These are phyloP conservation scores for Ceratobasidium theobromae DNA, from an alignment of 1,284 basidiomycete species.

Conservation along the genomic window DNA sequence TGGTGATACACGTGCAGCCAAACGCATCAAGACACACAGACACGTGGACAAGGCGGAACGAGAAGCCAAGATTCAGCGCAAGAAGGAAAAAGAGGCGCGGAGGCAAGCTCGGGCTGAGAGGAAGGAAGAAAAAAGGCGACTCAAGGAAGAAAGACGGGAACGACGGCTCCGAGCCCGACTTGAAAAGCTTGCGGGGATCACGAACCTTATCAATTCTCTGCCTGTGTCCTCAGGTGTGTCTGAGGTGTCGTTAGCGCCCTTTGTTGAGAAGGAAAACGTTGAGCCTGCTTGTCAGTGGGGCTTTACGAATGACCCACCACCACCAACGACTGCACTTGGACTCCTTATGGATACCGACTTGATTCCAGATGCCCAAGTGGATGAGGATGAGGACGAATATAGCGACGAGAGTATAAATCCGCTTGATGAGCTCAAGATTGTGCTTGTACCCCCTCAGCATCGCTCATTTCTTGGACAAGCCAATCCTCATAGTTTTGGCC, in stretches of 20 bases:
- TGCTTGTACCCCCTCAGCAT: constrained; percentile 22
- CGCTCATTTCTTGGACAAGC: constrained; percentile 16
- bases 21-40: background rate
- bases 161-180: background rate
- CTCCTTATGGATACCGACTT: background rate
- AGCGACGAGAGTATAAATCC: background rate
- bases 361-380: background rate
- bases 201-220: background rate
- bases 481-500: constrained; percentile 21
- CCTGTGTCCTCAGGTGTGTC: background rate
- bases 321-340: background rate
- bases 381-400: constrained; percentile 7
- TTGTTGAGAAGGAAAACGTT: background rate
- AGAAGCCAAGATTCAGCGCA: constrained; percentile 1
- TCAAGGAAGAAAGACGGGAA: constrained; percentile 5
- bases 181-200: constrained; percentile 6
- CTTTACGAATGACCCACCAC: background rate
- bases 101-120: background rate
- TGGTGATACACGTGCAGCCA: background rate
- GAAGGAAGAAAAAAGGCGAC: constrained; percentile 1
- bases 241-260: background rate
- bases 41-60: constrained; percentile 1
- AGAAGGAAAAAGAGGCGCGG: constrained; percentile 3
- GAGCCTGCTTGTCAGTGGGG: background rate
- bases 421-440: constrained; percentile 16